Evolutionary conservation across 257 asterid species (phyloP), one percentile per base, ranked within the genome.

Genomic region (Petunia axillaris): DNA sequence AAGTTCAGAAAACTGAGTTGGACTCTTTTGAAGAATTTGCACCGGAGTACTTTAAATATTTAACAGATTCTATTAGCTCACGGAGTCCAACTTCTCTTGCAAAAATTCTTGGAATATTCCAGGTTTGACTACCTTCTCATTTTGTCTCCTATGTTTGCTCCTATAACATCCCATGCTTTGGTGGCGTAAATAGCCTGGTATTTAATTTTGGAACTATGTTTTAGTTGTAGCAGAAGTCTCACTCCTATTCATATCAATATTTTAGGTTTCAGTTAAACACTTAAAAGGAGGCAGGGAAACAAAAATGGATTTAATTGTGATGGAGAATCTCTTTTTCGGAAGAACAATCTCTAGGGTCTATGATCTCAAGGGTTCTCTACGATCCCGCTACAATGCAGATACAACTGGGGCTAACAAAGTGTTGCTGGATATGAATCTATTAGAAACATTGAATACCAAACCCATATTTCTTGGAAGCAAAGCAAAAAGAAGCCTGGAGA

Each of bases 11-110:
- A 81, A 96, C 97, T 1, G 99, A 96, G 92, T 82, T 96, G 84
- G 99, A 94, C 40, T 96, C 98, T 13, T 94, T 94, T 16, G 92
- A 88, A 78, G 97, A 91, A 82, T 92, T 96, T 71, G 93, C 98
- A 0, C 91, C 90, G 0, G 87, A 87, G 77, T 96, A 96, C 77
- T 96, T 96, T 77, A 89, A 92, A 85, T 91, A 96, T 81, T 57
- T 93, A 86, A 86, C 89, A 0, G 90, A 93, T 74, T 85, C 97
- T 14, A 88, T 96, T 1, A 81, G 83, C 84, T 84, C 94, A 0
- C 92, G 94, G 60, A 91, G 97, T 81, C 99, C 98, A 64, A 96
- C 98, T 82, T 96, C 98, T 87, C 97, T 96, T 44, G 98, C 99
- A 59, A 96, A 96, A 87, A 85, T 94, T 84, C 91, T 96, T 0